Conservation (phyloP, 768 basidiomycete genomes). For the Boletus pseudo-olivaceus region DNA sequence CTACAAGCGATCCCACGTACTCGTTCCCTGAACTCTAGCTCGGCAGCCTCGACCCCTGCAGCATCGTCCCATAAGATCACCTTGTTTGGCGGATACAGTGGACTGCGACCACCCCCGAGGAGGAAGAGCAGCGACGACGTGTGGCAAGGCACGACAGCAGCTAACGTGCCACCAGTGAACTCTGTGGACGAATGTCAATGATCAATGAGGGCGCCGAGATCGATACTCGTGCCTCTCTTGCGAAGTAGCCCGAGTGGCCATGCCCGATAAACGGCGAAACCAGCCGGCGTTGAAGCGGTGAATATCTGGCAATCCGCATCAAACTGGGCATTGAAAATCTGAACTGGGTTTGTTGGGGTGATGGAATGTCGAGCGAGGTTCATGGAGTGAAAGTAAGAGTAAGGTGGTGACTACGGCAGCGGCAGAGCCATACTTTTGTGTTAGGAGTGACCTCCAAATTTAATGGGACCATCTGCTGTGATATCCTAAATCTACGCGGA, state of each 20-base stretch:
- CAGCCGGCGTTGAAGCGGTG: slow-evolving; percentile 72
- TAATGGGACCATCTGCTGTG: not conserved
- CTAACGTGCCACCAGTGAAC: slow-evolving; percentile 72
- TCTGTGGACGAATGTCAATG: slow-evolving; percentile 43
- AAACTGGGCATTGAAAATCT: slow-evolving; percentile 74
- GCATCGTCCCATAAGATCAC: slow-evolving; percentile 88
- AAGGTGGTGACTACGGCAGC: slow-evolving; percentile 4
- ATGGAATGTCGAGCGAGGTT: slow-evolving; percentile 85
- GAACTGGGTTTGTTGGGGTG: slow-evolving; percentile 68
- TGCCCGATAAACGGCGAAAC: slow-evolving; percentile 79
- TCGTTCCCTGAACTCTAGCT: slow-evolving; percentile 84
- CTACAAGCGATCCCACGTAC: slow-evolving; percentile 78
- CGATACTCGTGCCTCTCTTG: slow-evolving; percentile 63
- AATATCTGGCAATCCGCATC: slow-evolving; percentile 81
- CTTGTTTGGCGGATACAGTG: slow-evolving; percentile 89
- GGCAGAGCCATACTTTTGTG: slow-evolving; percentile 18
- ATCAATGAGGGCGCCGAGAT: not conserved
- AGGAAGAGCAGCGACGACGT: slow-evolving; percentile 81
- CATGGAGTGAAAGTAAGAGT: slow-evolving; percentile 46
- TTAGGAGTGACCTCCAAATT: slow-evolving; percentile 13
- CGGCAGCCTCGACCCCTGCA: slow-evolving; percentile 72
- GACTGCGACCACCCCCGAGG: slow-evolving; percentile 83
- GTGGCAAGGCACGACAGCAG: slow-evolving; percentile 75
- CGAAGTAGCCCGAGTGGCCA: slow-evolving; percentile 74
- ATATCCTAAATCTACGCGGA: slow-evolving; percentile 6